These are phyloP conservation scores for Paracorniculantispora psalliotae DNA, from an alignment of 2,329 filamentous ascomycete species.

Conservation along the genomic window DNA sequence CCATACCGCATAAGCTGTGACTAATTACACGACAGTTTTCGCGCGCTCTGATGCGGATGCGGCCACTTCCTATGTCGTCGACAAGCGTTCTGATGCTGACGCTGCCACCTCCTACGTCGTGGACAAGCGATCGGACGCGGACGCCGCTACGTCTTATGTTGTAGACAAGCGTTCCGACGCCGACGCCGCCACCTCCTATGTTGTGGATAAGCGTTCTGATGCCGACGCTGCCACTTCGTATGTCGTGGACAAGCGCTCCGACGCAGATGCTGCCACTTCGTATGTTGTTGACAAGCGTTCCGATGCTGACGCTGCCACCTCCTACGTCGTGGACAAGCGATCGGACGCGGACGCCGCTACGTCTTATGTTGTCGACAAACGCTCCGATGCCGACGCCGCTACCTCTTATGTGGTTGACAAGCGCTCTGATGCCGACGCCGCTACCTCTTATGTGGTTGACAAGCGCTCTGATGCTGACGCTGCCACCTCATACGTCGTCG, in stretches of 20 bases:
- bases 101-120: neutral
- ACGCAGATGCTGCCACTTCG: neutral
- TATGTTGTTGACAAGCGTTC: neutral
- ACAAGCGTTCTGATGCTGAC: neutral
- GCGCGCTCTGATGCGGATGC: neutral
- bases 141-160: neutral
- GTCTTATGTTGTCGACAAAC: neutral
- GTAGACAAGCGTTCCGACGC: neutral
- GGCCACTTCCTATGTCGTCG: neutral
- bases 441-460: neutral
- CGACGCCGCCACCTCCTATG: neutral
- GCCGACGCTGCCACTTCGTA: neutral
- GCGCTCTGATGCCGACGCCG: neutral
- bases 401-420: neutral
- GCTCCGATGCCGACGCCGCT: neutral
- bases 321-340: neutral
- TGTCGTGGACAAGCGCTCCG: neutral
- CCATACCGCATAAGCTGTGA: no score
- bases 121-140: neutral
- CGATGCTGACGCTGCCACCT: neutral
- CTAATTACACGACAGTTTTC: neutral
- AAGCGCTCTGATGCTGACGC: conserved; percentile 7
- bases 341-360: neutral
- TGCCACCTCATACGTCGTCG: neutral
- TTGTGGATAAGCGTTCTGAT: neutral